These are phyloP conservation scores for Iris macrosiphon DNA, from an alignment of 106 monocot genomes.

Conservation along the genomic window DNA sequence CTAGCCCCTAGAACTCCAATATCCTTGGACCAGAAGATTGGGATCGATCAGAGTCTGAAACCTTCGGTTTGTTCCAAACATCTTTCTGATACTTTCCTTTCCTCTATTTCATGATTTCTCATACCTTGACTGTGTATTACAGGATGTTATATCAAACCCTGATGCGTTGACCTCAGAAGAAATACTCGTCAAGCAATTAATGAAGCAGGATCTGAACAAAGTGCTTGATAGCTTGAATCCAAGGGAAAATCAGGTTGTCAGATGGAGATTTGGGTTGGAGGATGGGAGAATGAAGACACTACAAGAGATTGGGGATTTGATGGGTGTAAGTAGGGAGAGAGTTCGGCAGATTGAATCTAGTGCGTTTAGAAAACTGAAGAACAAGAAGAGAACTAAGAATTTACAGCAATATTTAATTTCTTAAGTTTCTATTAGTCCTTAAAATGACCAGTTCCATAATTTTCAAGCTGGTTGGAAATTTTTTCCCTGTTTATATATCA, in stretches of 20 bases:
- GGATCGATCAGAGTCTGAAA: conserved; percentile 59
- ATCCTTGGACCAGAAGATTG: conserved; percentile 77
- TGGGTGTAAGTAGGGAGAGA: conserved; percentile 85
- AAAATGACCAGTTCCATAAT: too few relatives aligned
- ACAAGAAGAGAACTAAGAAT: conserved; percentile 60
- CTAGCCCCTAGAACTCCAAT: conserved; percentile 66
- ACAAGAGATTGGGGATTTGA: conserved; percentile 75
- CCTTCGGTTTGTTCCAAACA: conserved; percentile 47
- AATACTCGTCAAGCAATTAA: conserved; percentile 57
- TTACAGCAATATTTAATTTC: conserved; percentile 49
- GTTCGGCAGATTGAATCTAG: conserved; percentile 78
- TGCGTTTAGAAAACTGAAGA: conserved; percentile 79
- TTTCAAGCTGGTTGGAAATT: not conserved
- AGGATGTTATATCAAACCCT: conserved; percentile 75
- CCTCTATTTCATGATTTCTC: not conserved
- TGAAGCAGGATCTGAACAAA: conserved; percentile 64
- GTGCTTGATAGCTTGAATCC: conserved; percentile 58
- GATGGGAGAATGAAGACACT: conserved; percentile 71
- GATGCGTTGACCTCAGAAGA: conserved; percentile 56
- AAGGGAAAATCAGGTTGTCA: conserved; percentile 70
- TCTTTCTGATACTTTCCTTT: too few relatives aligned
- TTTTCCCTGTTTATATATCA: too few relatives aligned
- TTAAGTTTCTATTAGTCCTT: too few relatives aligned
- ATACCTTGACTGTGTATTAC: not conserved
- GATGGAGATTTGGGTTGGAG: conserved; percentile 73